Evolutionary conservation across 2,329 filamentous ascomycete species (phyloP), one percentile per base, ranked within the genome.

Genomic region (Aspergillus tubingensis): DNA sequence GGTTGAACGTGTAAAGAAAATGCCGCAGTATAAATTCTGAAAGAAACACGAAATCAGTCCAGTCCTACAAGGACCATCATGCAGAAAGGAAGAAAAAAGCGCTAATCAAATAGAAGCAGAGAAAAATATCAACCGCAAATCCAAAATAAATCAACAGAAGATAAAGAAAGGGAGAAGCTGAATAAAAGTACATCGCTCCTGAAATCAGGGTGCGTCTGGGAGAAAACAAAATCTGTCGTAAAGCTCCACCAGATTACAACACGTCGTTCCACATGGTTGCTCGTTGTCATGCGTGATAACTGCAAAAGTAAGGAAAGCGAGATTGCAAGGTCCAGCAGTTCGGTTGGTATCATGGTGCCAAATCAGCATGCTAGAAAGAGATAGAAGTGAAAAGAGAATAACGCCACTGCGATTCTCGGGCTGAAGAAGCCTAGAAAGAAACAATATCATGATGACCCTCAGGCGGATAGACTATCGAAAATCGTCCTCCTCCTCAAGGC

Each of bases 401-500:
- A 32, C 11, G 23, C 15, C 8, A 17, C 10, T 38, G 47, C 47
- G 25, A 50, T 27, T 55, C n/a, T 17, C 10, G 17, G 39, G 39
- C 25, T 25, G 32, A 10, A 58, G 53, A 41, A 48, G 41, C 11
- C 32, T 44, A 19, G 43, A 54, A 56, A 41, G 25, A 57, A 53
- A 55, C 13, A 30, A 50, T 58, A 60, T 30, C 21, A 21, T 53
- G 21, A 36, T n/a, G 17, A 23, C 10, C 32, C 39, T 10, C 11
- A 60, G 49, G 39, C 43, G n/a, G 38, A 54, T 30, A 27, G 15
- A 70, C 64, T 70, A 76, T 55, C 70, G 72, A 58, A 78, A 78
- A 50, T 78, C 76, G 51, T 79, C 77, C 10, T 78, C 76, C 39
- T 78, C 72, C 15, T 65, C 70, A 25, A 70, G 65, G 30, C 76